phyloP scores from a whole-genome alignment of 768 basidiomycete species.

The Lactarius pseudohatsudake region DNA sequence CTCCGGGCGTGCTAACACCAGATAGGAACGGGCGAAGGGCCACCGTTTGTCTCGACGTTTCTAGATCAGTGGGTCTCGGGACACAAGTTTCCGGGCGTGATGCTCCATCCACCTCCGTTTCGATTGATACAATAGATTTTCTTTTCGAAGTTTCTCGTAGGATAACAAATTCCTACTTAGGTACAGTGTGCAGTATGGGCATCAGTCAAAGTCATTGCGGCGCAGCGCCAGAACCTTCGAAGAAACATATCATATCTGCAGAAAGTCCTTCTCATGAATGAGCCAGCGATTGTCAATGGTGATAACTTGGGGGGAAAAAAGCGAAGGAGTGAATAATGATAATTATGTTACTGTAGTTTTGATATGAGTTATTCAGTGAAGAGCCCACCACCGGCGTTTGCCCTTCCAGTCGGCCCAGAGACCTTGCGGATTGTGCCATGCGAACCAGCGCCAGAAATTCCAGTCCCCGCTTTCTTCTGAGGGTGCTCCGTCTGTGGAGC shows the following conservation, averaged over 20 bases:
- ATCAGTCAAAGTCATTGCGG: conserved; percentile 12
- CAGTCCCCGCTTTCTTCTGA: conserved; percentile 12
- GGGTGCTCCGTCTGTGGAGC: conserved; percentile 20
- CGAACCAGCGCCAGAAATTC: conserved; percentile 29
- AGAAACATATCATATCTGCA: conserved; percentile 6
- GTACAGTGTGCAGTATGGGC: conserved; percentile 2
- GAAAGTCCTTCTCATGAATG: conserved; percentile 7
- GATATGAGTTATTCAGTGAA: conserved; percentile 3
- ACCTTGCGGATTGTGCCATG: conserved; percentile 29
- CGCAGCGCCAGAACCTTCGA: not conserved
- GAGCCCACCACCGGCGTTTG: conserved; percentile 25
- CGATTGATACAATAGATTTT: conserved; percentile 18
- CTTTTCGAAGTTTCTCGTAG: conserved; percentile 21
- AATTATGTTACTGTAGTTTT: conserved; percentile 1
- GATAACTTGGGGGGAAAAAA: not conserved
- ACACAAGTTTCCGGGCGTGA: conserved; percentile 20
- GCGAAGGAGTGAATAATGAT: conserved; percentile 21
- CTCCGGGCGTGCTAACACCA: conserved; percentile 18
- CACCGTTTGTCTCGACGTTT: conserved; percentile 4
- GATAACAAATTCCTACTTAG: conserved; percentile 9
- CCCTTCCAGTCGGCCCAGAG: conserved; percentile 28
- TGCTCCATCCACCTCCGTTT: conserved; percentile 15
- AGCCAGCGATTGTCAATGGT: not conserved
- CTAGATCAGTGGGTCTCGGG: conserved; percentile 15
- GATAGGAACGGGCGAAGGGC: conserved; percentile 13